phyloP scores from a whole-genome alignment of 805 yeast genomes.

The Saccharomycopsis olivae region DNA sequence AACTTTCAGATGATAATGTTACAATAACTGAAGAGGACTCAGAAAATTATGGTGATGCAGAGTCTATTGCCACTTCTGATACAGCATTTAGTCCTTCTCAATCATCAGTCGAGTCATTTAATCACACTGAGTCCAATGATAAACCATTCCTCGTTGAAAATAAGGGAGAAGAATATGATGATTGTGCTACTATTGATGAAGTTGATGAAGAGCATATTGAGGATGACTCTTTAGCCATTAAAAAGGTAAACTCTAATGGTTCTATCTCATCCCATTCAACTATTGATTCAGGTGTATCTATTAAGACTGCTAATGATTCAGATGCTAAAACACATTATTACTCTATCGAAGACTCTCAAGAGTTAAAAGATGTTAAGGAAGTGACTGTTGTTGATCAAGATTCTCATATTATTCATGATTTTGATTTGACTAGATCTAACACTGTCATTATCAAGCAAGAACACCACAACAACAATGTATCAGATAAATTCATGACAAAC shows the following conservation, averaged over 20 bases:
- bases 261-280: conserved; percentile 14
- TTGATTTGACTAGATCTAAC: conserved; percentile 3
- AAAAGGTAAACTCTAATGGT: background rate
- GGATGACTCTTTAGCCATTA: no score
- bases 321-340: conserved; percentile 13
- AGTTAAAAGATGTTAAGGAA: background rate
- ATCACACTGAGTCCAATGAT: background rate
- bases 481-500: conserved; percentile 1
- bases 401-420: background rate
- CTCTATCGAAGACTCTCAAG: conserved; percentile 6
- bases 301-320: conserved; percentile 7
- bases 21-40: background rate
- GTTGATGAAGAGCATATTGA: background rate
- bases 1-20: background rate
- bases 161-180: background rate
- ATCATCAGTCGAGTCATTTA: background rate
- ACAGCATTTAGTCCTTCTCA: conserved; percentile 1
- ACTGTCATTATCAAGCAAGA: conserved; percentile 13
- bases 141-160: background rate
- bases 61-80: background rate
- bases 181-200: background rate
- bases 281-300: conserved; percentile 11
- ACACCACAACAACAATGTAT: background rate
- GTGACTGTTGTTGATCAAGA: background rate
- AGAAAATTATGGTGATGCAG: background rate